phyloP scores from a whole-genome alignment of 2,329 filamentous ascomycete genomes.

The Fusarium avenaceum region DNA sequence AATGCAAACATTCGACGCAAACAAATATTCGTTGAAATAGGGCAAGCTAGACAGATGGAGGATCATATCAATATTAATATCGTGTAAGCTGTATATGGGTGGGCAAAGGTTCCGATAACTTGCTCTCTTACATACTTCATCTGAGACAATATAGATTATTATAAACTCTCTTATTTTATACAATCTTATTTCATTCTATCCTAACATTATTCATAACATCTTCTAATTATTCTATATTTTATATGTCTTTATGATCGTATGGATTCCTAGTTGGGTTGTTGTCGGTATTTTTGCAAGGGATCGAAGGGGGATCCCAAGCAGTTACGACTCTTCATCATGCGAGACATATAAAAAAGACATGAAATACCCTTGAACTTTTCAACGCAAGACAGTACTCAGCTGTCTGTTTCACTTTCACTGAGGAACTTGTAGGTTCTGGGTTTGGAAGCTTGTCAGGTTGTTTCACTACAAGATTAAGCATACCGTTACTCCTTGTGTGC shows the following conservation, averaged over 20 bases:
- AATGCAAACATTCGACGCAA: slow-evolving; percentile 5
- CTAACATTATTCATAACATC: too few species aligned
- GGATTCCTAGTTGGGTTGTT: too few species aligned
- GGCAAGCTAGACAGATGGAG: neutral
- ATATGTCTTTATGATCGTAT: too few species aligned
- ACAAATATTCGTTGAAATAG: neutral
- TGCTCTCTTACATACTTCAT: too few species aligned
- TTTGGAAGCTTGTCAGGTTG: slow-evolving; percentile 9
- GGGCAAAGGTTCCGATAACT: too few species aligned
- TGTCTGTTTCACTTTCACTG: slow-evolving; percentile 3
- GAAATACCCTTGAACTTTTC: slow-evolving; percentile 22
- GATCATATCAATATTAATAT: neutral
- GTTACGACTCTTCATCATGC: slow-evolving; percentile 29
- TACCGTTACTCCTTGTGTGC: slow-evolving; percentile 1
- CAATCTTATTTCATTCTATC: too few species aligned
- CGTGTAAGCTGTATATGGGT: slow-evolving; percentile 1
- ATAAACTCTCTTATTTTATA: too few species aligned
- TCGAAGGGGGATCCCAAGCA: neutral
- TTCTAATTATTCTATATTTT: too few species aligned
- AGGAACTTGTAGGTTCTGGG: slow-evolving; percentile 7
- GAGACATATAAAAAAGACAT: slow-evolving; percentile 35
- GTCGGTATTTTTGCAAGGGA: too few species aligned
- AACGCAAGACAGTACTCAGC: slow-evolving; percentile 2
- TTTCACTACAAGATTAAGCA: slow-evolving; percentile 9
- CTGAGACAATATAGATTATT: too few species aligned